Base-by-base conservation (phyloP, 768 basidiomycete species). In the Dentipellis fragilis region DNA sequence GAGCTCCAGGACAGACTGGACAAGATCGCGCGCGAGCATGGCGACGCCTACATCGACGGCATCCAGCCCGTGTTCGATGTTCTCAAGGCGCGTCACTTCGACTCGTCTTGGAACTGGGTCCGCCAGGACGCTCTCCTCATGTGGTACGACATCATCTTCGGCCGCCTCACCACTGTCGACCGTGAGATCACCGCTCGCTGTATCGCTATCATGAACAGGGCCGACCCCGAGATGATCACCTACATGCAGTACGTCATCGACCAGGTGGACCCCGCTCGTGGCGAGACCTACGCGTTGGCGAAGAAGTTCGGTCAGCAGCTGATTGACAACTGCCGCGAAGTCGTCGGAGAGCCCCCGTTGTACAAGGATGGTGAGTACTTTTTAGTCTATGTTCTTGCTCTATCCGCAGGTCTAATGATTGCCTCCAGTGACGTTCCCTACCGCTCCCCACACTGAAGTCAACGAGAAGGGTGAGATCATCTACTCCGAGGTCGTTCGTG, bases 71-170 rank as follows among this genome's bases (percentile, higher is more conserved):
- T 81, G 56, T 99, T 99, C 71, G 91, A 95, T 65, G 85, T 90
- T 2, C 77, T 97, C 64, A 98, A 99, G 72, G 96, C 94, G 11
- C 89, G 96, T 48, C 93, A 87, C 67, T 98, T 99, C 76, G 94
- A 98, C 68, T 98, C 95, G 2, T 93, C 89, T 6, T 99, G 95
- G 96, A 99, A 99, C 67, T 99, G 96, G 96, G 95, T 88, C 47
- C 86, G 95, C 58, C 96, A 99, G 73, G 94, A 96, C 59, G 92
- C 93, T 14, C 76, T 98, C 23, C 75, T 92, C 57, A 94, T 99
- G 92, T 98, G 85, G 74, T 97, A 94, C 71, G 95, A 98, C 69
- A 96, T 99, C 72, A 93, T 99, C 63, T 93, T 93, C 62, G 96
- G 96, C 49, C 85, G 87, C 47, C 81, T 96, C 54, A 93, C 87